These are phyloP conservation scores for Xerocomus cyaneibrunnescens DNA, from an alignment of 1,284 basidiomycete genomes.

Conservation along the genomic window DNA sequence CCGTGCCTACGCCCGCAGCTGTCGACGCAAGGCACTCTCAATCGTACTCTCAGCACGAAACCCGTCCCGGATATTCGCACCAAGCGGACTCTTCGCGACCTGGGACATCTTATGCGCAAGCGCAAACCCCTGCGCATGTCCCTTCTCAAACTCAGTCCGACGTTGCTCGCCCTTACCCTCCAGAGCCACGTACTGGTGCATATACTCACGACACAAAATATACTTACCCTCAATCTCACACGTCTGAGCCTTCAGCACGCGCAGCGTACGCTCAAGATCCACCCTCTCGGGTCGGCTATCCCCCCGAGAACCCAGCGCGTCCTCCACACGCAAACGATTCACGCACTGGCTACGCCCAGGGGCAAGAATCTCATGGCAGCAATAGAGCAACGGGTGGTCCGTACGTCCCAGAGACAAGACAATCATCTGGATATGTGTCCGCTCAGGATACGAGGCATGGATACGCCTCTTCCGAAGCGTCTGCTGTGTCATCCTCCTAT, in stretches of 20 bases:
- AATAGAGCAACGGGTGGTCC: slow-evolving; percentile 4
- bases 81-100: slow-evolving; percentile 26
- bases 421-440: slow-evolving; percentile 22
- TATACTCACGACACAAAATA: slow-evolving; percentile 29
- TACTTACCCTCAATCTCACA: slow-evolving; percentile 24
- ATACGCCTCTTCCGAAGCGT: slow-evolving; percentile 20
- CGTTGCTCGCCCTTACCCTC: slow-evolving; percentile 18
- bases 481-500: slow-evolving; percentile 20
- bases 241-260: slow-evolving; percentile 19
- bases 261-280: slow-evolving; percentile 19
- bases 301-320: slow-evolving; percentile 20
- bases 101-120: slow-evolving; percentile 23
- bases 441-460: slow-evolving; percentile 25
- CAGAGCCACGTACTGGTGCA: slow-evolving; percentile 23
- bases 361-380: slow-evolving; percentile 22
- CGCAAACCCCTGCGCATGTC: slow-evolving; percentile 16
- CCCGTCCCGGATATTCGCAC: slow-evolving; percentile 22
- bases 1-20: slow-evolving; percentile 17
- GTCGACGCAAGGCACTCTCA: slow-evolving; percentile 27
- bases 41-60: slow-evolving; percentile 26
- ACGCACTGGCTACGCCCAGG: slow-evolving; percentile 19
- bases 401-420: slow-evolving; percentile 25
- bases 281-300: slow-evolving; percentile 18
- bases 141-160: slow-evolving; percentile 20
- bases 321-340: slow-evolving; percentile 22